Evolutionary conservation across 2,329 filamentous ascomycete species (phyloP), one percentile per base, ranked within the genome.

Genomic region (Magnaporthales sp.): DNA sequence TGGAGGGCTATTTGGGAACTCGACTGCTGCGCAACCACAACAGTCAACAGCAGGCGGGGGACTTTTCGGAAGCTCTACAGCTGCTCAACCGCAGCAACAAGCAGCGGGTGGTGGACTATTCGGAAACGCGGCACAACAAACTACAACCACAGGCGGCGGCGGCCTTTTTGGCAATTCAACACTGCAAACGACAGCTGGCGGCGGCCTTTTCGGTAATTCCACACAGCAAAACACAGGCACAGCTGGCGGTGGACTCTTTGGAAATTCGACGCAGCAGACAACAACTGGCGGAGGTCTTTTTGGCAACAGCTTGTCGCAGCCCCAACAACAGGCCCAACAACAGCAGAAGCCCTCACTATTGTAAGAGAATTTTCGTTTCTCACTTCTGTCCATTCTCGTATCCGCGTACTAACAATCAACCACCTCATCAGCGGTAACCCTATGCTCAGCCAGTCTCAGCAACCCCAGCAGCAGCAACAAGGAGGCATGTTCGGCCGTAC

Each of bases 401-500:
- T 7, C 15, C 27, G 56, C 11, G 1, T 11, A 60, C 56, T 60
- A 29, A 60, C 56, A 60, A 29, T 15, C 22, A 27, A 5, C 11
- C 10, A 8, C 56, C 19, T 27, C 26, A 60, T 60, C 56, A 60
- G 56, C 3, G 56, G 56, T 2, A 60, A 60, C 24, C 11, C 56
- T 27, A 24, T 60, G 0, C 56, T 60, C 29, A 26, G 56, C 11
- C 56, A 60, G 19, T 67, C 66, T 65, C 69, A 72, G 68, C 69
- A 70, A 63, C 68, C 69, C 26, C 70, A 70, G 62, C 68, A 68
- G 46, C 71, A 71, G 46, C 70, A 70, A 31, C 60, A 65, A 24
- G 75, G 78, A 58, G 74, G 78, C 64, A 69, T 80, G 31, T 80
- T 79, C 69, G 77, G 77, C 46, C 64, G 64, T 22, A 66, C 64